Percentiles rank a stretch among this genome's conserved stretches.
Conservation (phyloP, 1,284 basidiomycete genomes). For the Cutaneotrichosporon cyanovorans region DNA sequence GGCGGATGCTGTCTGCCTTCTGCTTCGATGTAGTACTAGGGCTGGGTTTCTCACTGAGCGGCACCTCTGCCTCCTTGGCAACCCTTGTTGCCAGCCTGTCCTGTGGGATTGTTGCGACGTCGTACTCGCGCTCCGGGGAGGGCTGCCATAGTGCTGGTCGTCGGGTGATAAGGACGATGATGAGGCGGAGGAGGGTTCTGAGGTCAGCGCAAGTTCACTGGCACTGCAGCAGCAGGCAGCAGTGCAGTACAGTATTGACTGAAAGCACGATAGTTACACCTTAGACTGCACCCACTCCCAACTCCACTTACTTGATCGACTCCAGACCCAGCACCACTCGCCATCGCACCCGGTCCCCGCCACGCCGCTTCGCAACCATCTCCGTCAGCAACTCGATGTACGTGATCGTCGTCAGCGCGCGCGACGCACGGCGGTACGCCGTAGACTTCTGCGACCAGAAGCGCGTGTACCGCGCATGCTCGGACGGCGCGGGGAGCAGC, state of each 20-base stretch:
- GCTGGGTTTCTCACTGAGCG: background rate
- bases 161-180: conserved; percentile 62
- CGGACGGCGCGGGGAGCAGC: conserved; percentile 32
- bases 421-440: conserved; percentile 66
- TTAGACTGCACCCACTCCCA: no score
- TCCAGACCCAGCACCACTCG: conserved; percentile 66
- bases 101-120: conserved; percentile 58
- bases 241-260: no score
- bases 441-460: conserved; percentile 65
- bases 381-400: conserved; percentile 75
- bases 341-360: conserved; percentile 57
- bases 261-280: no score
- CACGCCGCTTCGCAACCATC: conserved; percentile 66
- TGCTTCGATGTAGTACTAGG: background rate
- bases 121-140: conserved; percentile 76
- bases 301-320: conserved; percentile 63
- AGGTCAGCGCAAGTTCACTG: no score
- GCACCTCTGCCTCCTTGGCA: background rate
- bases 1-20: conserved; percentile 43
- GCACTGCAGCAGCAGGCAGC: background rate
- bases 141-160: conserved; percentile 66
- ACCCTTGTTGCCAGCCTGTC: conserved; percentile 7
- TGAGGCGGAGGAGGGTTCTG: conserved; percentile 64
- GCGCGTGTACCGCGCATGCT: conserved; percentile 58
- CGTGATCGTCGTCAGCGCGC: conserved; percentile 63